These are phyloP conservation scores for Neofusicoccum sp. DNA, from an alignment of 2,329 filamentous ascomycete species.

Conservation along the genomic window DNA sequence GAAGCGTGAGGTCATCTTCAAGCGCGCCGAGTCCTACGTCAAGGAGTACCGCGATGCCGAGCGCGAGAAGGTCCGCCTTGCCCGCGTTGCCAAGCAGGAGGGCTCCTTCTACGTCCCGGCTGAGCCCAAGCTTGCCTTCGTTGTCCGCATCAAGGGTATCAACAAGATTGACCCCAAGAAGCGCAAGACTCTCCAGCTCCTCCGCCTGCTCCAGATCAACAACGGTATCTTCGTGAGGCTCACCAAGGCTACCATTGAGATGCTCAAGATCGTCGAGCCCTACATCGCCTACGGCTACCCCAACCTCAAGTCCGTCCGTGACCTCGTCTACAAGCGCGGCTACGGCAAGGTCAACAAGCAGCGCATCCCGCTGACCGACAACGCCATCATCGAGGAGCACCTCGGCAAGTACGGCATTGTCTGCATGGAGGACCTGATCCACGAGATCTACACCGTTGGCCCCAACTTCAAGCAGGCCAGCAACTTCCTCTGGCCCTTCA, in stretches of 20 bases:
- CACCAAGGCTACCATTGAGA: conserved; percentile 96
- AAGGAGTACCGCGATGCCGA: conserved; percentile 99
- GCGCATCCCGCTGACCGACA: conserved; percentile 94
- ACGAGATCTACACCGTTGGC: conserved; percentile 98
- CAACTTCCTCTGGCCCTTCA: conserved; percentile 99
- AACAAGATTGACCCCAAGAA: conserved; percentile 99
- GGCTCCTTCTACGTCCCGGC: conserved; percentile 93
- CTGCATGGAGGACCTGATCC: conserved; percentile 98
- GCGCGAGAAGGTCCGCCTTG: conserved; percentile 96
- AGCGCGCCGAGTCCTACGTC: conserved; percentile 99
- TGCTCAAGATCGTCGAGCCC: conserved; percentile 98
- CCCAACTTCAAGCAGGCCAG: conserved; percentile 97
- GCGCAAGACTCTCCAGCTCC: conserved; percentile 99
- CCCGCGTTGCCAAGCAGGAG: conserved; percentile 85
- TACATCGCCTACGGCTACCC: conserved; percentile 99
- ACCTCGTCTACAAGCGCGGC: conserved; percentile 97
- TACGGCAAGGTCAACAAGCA: conserved; percentile 99
- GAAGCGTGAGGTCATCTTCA: conserved; percentile 99
- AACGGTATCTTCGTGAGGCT: conserved; percentile 97
- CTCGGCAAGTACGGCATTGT: conserved; percentile 99
- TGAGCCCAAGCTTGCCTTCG: conserved; percentile 95
- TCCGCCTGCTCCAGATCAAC: conserved; percentile 99
- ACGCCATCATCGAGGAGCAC: conserved; percentile 94
- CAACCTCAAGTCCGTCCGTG: conserved; percentile 98
- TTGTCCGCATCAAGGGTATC: conserved; percentile 99